Base-by-base conservation (phyloP, 2,329 filamentous ascomycete species). In the Penicillium sp. region DNA sequence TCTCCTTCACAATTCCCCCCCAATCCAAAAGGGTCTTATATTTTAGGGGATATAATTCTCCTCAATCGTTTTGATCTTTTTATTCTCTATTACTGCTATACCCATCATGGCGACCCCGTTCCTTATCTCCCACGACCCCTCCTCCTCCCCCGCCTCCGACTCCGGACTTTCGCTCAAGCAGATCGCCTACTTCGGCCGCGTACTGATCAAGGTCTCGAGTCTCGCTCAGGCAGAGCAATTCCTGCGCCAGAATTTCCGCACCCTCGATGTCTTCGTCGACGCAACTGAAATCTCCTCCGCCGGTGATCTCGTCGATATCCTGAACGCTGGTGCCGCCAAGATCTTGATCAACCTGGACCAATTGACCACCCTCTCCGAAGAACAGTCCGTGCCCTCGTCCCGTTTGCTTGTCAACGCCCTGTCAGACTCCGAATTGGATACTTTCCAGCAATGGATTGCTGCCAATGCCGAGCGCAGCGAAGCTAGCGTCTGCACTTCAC, bases 291-390 rank as follows among this genome's bases (percentile, higher is more conserved):
- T 97, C 34, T 69, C 79, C 29, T 82, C 82, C 10, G 74, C 75
- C 48, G 84, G 89, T 57, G 85, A 94, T 56, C 75, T 97, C 32
- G 72, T 91, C 47, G 79, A 85, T 41, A 77, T 97, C 32, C 81
- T 98, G 49, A 87, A 98, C 67, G 80, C 83, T 56, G 93, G 93
- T 52, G 88, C 89, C 6, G 80, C 83, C 45, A 93, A 85, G 66
- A 84, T 93, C 54, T 93, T 97, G 67, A 86, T 95, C 44, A 78
- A 79, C 17, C 78, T 83, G 42, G 77, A 82, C 49, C 85, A 88
- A 65, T 73, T 94, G 46, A 73, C 75, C 35, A 67, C 72, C 17
- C 69, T 85, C 38, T 70, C 76, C 45, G 59, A 72, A 43, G 70
- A 76, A 57, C 69, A 76, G 57, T 75, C 76, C 28, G 71, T 83